Percentiles rank a stretch among this genome's conserved stretches.
Conservation (phyloP, 2,329 filamentous ascomycete genomes). For the Penicillium sp. region DNA sequence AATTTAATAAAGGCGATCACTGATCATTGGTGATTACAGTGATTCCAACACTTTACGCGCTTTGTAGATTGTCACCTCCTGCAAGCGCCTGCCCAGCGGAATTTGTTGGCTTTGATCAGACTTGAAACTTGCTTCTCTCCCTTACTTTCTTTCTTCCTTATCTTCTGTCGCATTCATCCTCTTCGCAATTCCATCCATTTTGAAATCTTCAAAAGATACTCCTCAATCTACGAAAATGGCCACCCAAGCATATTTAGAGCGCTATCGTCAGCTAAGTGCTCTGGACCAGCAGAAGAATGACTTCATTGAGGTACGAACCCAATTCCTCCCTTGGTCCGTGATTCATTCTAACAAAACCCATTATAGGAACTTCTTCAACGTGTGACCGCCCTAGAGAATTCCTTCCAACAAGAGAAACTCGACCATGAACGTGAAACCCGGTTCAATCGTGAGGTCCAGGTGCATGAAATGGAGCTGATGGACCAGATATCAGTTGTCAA, state of each 20-base stretch:
- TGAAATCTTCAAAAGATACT: not conserved
- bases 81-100: slow-evolving; percentile 14
- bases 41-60: slow-evolving; percentile 7
- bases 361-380: slow-evolving; percentile 40
- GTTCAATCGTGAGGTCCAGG: slow-evolving; percentile 42
- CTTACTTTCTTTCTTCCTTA: slow-evolving; percentile 5
- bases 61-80: slow-evolving; percentile 10
- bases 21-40: not conserved
- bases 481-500: slow-evolving; percentile 40
- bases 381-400: slow-evolving; percentile 38
- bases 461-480: slow-evolving; percentile 42
- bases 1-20: slow-evolving; percentile 4
- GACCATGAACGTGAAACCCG: slow-evolving; percentile 42
- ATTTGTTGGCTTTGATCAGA: slow-evolving; percentile 6
- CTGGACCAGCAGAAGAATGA: slow-evolving; percentile 42
- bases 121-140: slow-evolving; percentile 6
- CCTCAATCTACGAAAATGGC: slow-evolving; percentile 21
- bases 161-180: slow-evolving; percentile 5
- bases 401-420: slow-evolving; percentile 37
- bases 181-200: not conserved
- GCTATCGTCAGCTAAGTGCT: slow-evolving; percentile 38
- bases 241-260: slow-evolving; percentile 31
- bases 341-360: slow-evolving; percentile 15
- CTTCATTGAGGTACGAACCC: slow-evolving; percentile 38
- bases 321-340: slow-evolving; percentile 5